phyloP scores from a whole-genome alignment of 495 filamentous ascomycete species.

The Aspergillus egyptiacus region DNA sequence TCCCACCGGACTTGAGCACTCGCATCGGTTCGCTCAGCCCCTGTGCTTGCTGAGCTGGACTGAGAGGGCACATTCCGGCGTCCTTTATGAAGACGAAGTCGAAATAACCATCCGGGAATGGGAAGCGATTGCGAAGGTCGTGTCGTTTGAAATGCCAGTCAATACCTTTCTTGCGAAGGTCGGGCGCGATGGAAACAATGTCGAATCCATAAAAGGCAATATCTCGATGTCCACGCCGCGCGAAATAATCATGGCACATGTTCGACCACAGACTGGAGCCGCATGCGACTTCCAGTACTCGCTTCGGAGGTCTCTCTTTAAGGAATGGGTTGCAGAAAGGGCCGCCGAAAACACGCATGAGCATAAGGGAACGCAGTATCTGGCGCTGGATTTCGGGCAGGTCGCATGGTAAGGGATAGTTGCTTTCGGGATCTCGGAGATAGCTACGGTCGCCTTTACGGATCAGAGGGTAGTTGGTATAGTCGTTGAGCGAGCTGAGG shows the following conservation, averaged over 20 bases:
- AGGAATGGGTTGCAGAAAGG: slow-evolving; percentile 69
- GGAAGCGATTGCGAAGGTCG: slow-evolving; percentile 72
- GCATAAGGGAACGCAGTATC: slow-evolving; percentile 72
- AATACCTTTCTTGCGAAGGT: slow-evolving; percentile 66
- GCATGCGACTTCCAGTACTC: slow-evolving; percentile 82
- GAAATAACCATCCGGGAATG: slow-evolving; percentile 78
- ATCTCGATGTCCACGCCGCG: slow-evolving; percentile 50
- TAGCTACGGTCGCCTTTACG: slow-evolving; percentile 73
- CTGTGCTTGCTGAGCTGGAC: slow-evolving; percentile 53
- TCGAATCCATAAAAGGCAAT: slow-evolving; percentile 81
- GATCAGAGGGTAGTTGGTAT: slow-evolving; percentile 57
- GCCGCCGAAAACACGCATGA: slow-evolving; percentile 72
- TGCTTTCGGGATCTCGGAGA: slow-evolving; percentile 64
- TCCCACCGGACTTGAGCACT: slow-evolving; percentile 70
- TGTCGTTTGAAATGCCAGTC: slow-evolving; percentile 86
- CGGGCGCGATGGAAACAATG: slow-evolving; percentile 67
- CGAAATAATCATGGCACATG: slow-evolving; percentile 72
- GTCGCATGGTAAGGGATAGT: slow-evolving; percentile 86
- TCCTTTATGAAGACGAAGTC: slow-evolving; percentile 91
- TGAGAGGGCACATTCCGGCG: slow-evolving; percentile 60
- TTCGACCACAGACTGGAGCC: slow-evolving; percentile 87
- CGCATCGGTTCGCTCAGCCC: slow-evolving; percentile 73
- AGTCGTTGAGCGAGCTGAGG: slow-evolving; percentile 35
- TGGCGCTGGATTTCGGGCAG: slow-evolving; percentile 83
- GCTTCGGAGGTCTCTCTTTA: slow-evolving; percentile 59